phyloP scores from a whole-genome alignment of 768 basidiomycete genomes.

The Trametes punicea region DNA sequence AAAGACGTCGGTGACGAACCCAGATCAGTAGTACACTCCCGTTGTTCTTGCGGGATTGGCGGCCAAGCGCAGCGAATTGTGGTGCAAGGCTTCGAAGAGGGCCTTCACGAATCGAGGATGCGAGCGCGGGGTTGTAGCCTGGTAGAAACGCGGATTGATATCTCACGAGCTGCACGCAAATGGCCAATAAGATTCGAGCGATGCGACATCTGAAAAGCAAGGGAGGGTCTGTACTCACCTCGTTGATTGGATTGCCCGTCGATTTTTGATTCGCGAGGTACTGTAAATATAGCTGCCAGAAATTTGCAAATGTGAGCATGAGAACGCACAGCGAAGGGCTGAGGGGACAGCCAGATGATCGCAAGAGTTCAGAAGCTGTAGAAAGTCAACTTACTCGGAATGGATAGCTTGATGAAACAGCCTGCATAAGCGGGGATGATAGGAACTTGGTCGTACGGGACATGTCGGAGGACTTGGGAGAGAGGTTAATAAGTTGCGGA shows the following conservation, averaged over 20 bases:
- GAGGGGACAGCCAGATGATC: neutral
- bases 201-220: too few species aligned
- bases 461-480: constrained; percentile 53
- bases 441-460: constrained; percentile 75
- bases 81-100: constrained; percentile 61
- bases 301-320: neutral
- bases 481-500: neutral
- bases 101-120: constrained; percentile 69
- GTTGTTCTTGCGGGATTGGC: constrained; percentile 35
- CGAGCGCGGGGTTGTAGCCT: constrained; percentile 73
- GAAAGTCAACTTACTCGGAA: constrained; percentile 46
- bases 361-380: too few species aligned
- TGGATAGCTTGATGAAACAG: constrained; percentile 57
- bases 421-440: constrained; percentile 72
- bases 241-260: constrained; percentile 27
- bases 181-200: neutral
- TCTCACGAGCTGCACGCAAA: constrained; percentile 54
- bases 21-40: constrained; percentile 62
- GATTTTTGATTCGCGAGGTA: constrained; percentile 31
- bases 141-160: constrained; percentile 74
- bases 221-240: constrained; percentile 19
- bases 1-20: constrained; percentile 37
- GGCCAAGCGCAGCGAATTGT: constrained; percentile 47
- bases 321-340: neutral
- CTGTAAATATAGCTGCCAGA: constrained; percentile 32